Percentiles rank a stretch among this genome's conserved stretches.
phyloP scores from a whole-genome alignment of 768 basidiomycete genomes.

The Stropharia rugosoannulata region DNA sequence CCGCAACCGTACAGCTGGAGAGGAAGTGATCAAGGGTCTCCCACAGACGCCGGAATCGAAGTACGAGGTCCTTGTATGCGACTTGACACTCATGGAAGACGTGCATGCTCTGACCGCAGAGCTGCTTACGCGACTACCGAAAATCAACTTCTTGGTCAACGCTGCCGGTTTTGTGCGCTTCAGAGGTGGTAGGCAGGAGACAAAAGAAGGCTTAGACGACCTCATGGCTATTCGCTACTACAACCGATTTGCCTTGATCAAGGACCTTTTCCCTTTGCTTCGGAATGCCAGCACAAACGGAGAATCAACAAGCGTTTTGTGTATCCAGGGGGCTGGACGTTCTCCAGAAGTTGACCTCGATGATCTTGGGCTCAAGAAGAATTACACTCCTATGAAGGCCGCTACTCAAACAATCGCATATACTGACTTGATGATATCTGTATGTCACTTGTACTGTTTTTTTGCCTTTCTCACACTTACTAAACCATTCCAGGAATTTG shows the following conservation, averaged over 20 bases:
- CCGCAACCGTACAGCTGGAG: conserved; percentile 36
- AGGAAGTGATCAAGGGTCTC: conserved; percentile 31
- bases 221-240: conserved; percentile 41
- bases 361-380: conserved; percentile 39
- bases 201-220: conserved; percentile 40
- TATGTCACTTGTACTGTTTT: conserved; percentile 1
- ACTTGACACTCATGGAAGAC: conserved; percentile 39
- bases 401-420: conserved; percentile 28
- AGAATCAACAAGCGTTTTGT: conserved; percentile 38
- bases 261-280: conserved; percentile 37
- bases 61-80: conserved; percentile 40
- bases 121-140: conserved; percentile 28
- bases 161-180: conserved; percentile 31
- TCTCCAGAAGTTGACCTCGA: conserved; percentile 31
- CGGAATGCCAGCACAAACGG: conserved; percentile 30
- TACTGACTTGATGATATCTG: conserved; percentile 39
- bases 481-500: conserved; percentile 29
- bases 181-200: conserved; percentile 31
- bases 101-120: conserved; percentile 28
- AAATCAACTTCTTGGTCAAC: conserved; percentile 41
- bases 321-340: conserved; percentile 28
- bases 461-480: background rate
- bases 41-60: conserved; percentile 9
- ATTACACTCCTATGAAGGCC: conserved; percentile 24
- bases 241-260: conserved; percentile 35